These are phyloP conservation scores for Leishmania martiniquensis DNA, from an alignment of 208 protist species.

Conservation along the genomic window DNA sequence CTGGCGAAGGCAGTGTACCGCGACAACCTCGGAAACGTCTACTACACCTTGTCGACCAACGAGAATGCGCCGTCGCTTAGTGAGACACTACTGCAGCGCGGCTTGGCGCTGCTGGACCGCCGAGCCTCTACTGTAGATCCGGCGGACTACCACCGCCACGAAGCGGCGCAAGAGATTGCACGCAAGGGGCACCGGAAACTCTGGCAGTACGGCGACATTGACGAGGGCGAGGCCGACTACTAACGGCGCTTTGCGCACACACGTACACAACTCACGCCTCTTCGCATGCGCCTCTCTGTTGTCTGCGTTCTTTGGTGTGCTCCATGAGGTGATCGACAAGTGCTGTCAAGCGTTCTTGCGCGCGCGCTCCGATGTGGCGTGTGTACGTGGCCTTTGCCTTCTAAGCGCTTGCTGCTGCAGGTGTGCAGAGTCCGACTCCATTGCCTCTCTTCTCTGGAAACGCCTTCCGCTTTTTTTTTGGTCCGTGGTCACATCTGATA, in stretches of 20 bases:
- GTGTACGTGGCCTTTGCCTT: neutral
- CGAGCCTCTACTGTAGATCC: constrained; percentile 43
- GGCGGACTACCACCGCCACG: constrained; percentile 59
- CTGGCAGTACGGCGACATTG: constrained; percentile 89
- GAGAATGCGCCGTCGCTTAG: constrained; percentile 71
- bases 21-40: constrained; percentile 51
- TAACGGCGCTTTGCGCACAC: neutral
- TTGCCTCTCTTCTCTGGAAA: neutral
- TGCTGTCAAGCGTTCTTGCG: neutral
- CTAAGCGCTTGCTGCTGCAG: neutral
- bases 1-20: constrained; percentile 82
- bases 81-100: constrained; percentile 83
- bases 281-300: neutral
- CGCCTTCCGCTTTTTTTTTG: no score
- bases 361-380: no score
- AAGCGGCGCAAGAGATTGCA: constrained; percentile 77
- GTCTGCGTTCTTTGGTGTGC: neutral
- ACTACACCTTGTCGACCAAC: constrained; percentile 72
- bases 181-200: constrained; percentile 81
- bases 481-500: no score
- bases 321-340: neutral
- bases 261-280: neutral
- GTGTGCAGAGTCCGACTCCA: neutral
- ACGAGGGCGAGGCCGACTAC: constrained; percentile 60
- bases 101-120: constrained; percentile 76